Conservation (phyloP, 768 basidiomycete species). For the Basidioascus undulatus region DNA sequence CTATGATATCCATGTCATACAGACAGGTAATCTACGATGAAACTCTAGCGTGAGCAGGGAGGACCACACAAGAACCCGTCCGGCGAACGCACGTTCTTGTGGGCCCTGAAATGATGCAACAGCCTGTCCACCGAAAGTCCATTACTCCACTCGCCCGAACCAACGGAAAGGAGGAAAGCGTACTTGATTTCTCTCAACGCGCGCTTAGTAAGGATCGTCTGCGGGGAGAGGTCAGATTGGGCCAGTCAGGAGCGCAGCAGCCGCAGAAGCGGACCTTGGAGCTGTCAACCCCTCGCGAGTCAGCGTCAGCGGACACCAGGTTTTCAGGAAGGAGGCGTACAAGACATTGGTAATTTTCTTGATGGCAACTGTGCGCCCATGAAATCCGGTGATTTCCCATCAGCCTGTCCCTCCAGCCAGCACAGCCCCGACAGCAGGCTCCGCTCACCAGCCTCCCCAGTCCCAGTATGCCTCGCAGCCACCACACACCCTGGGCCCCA, state of each 20-base stretch:
- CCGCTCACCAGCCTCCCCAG: slow-evolving; percentile 17
- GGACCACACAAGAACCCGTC: not conserved
- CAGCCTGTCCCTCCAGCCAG: slow-evolving; percentile 10
- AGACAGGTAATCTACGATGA: slow-evolving; percentile 59
- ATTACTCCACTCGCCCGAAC: slow-evolving; percentile 12
- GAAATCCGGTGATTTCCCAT: slow-evolving; percentile 1
- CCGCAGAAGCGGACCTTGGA: slow-evolving; percentile 14
- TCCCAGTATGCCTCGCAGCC: slow-evolving; percentile 27
- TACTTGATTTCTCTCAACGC: slow-evolving; percentile 67
- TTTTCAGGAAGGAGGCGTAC: not conserved
- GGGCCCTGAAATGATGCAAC: slow-evolving; percentile 89
- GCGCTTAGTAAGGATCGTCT: slow-evolving; percentile 90
- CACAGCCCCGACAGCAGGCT: slow-evolving; percentile 7
- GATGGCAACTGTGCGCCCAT: slow-evolving; percentile 37
- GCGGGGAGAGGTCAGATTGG: slow-evolving; percentile 14
- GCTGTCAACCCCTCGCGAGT: no score
- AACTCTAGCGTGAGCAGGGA: not conserved
- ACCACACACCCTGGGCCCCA: slow-evolving; percentile 34
- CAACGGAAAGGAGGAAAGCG: slow-evolving; percentile 17
- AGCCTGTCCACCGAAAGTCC: slow-evolving; percentile 27
- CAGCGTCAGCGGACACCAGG: not conserved
- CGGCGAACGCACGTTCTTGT: slow-evolving; percentile 60
- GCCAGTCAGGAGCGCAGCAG: not conserved
- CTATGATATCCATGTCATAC: slow-evolving; percentile 96
- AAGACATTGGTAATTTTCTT: slow-evolving; percentile 41